These are phyloP conservation scores for Talaromyces thailandensis DNA, from an alignment of 495 filamentous ascomycete species.

Conservation along the genomic window DNA sequence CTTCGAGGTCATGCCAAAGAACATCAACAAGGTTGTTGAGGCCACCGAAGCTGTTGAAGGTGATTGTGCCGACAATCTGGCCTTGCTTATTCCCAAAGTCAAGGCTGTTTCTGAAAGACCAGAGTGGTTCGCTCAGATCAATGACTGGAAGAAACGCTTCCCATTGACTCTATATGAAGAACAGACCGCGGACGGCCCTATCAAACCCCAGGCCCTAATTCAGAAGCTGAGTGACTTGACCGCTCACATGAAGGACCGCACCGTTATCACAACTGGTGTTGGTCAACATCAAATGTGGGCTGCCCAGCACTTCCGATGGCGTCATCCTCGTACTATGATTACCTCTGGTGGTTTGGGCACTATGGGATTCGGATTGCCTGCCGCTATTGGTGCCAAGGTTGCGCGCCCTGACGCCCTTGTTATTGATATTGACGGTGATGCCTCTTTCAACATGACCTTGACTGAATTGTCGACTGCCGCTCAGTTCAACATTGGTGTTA, in stretches of 20 bases:
- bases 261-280: conserved; percentile 83
- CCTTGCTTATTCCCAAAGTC: conserved; percentile 59
- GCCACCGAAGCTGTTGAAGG: conserved; percentile 52
- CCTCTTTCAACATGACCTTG: conserved; percentile 94
- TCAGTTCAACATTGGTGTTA: conserved; percentile 89
- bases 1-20: conserved; percentile 57
- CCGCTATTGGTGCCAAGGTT: conserved; percentile 90
- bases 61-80: conserved; percentile 59
- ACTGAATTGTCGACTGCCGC: conserved; percentile 83
- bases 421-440: conserved; percentile 91
- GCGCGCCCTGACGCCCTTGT: conserved; percentile 77
- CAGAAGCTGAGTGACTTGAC: conserved; percentile 71
- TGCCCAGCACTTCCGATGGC: conserved; percentile 90
- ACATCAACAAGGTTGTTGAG: conserved; percentile 57
- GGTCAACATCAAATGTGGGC: conserved; percentile 98
- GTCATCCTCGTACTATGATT: conserved; percentile 76
- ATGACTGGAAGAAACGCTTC: conserved; percentile 79
- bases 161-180: conserved; percentile 67
- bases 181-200: conserved; percentile 57
- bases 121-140: conserved; percentile 83
- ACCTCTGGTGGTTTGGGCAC: conserved; percentile 89
- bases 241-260: conserved; percentile 62
- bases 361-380: conserved; percentile 91
- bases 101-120: conserved; percentile 53
- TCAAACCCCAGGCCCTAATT: conserved; percentile 85